Conservation (phyloP, 169 alveolate genomes). For the Eimeria zaria region DNA sequence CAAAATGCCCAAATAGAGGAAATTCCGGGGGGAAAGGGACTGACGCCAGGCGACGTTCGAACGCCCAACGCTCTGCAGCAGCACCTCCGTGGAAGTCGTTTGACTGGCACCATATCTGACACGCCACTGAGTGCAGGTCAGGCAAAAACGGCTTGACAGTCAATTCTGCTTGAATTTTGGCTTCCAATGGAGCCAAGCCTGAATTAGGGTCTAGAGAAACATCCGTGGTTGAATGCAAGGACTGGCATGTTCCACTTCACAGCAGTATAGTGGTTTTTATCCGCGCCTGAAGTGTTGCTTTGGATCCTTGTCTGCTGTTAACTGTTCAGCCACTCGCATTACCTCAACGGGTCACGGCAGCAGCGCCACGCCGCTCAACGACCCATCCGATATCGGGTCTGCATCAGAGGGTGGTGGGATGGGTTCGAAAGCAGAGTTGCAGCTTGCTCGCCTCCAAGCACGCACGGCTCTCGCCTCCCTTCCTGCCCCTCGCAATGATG, state of each 20-base stretch:
- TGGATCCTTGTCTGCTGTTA: background rate
- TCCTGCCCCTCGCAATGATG: slow-evolving; percentile 67
- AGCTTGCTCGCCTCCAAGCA: slow-evolving; percentile 66
- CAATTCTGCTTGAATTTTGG: background rate
- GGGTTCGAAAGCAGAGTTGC: slow-evolving; percentile 76
- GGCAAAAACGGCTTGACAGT: background rate
- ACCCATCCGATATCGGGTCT: slow-evolving; percentile 64
- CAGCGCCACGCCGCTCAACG: slow-evolving; percentile 73
- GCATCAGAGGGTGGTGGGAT: slow-evolving; percentile 75
- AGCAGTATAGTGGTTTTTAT: background rate
- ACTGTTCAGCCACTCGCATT: slow-evolving; percentile 47
- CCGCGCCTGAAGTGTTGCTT: background rate
- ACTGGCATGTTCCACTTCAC: background rate
- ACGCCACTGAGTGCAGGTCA: slow-evolving; percentile 70
- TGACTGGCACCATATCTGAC: slow-evolving; percentile 76
- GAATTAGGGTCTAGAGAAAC: background rate
- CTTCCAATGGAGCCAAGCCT: background rate
- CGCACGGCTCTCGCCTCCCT: slow-evolving; percentile 69
- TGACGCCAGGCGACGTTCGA: slow-evolving; percentile 71
- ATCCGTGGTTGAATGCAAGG: background rate
- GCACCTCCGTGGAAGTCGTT: slow-evolving; percentile 74
- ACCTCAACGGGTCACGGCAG: slow-evolving; percentile 68
- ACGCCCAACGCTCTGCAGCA: slow-evolving; percentile 69
- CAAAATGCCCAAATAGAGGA: slow-evolving; percentile 69
- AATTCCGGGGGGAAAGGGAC: slow-evolving; percentile 39